A percentile compares a stretch with the other conserved stretches of the same genome.
phyloP scores from a whole-genome alignment of 192 early-diverging fungal genomes.

The Chytriomyces sp. region DNA sequence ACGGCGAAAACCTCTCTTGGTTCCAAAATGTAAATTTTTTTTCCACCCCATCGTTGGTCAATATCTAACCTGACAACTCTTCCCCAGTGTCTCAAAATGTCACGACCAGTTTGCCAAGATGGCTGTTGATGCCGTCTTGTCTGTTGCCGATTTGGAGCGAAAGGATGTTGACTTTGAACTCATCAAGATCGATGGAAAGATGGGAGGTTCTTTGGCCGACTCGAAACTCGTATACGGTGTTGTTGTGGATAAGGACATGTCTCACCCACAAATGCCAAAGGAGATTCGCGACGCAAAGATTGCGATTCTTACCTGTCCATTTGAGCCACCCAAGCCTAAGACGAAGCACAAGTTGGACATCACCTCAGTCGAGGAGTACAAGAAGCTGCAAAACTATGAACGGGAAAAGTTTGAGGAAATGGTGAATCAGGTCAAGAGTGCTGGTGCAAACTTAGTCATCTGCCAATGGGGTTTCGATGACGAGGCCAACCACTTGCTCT shows the following conservation, averaged over 20 bases:
- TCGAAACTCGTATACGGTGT: slow-evolving; percentile 94
- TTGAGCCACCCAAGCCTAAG: slow-evolving; percentile 99
- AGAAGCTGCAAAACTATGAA: slow-evolving; percentile 96
- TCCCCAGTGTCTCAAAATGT: slow-evolving; percentile 91
- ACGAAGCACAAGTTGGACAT: slow-evolving; percentile 99
- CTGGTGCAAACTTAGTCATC: slow-evolving; percentile 96
- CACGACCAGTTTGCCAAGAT: slow-evolving; percentile 98
- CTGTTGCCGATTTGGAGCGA: slow-evolving; percentile 97
- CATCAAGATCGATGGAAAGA: slow-evolving; percentile 99
- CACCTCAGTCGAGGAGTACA: slow-evolving; percentile 96
- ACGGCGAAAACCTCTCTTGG: slow-evolving; percentile 97
- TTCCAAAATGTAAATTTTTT: slow-evolving; percentile 86
- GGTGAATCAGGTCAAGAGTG: slow-evolving; percentile 96
- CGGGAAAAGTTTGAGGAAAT: slow-evolving; percentile 95
- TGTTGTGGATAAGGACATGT: slow-evolving; percentile 99
- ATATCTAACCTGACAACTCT: not conserved
- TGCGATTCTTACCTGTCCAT: slow-evolving; percentile 98
- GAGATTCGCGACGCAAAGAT: slow-evolving; percentile 94
- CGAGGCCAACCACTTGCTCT: slow-evolving; percentile 97
- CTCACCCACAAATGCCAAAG: slow-evolving; percentile 99
- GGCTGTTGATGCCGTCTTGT: slow-evolving; percentile 96
- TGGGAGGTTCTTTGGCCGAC: slow-evolving; percentile 94
- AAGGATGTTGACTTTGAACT: slow-evolving; percentile 99
- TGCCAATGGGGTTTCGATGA: slow-evolving; percentile 99
- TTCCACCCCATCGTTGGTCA: not conserved